phyloP scores from a whole-genome alignment of 306 rosid genomes.

The Pueraria montana region DNA sequence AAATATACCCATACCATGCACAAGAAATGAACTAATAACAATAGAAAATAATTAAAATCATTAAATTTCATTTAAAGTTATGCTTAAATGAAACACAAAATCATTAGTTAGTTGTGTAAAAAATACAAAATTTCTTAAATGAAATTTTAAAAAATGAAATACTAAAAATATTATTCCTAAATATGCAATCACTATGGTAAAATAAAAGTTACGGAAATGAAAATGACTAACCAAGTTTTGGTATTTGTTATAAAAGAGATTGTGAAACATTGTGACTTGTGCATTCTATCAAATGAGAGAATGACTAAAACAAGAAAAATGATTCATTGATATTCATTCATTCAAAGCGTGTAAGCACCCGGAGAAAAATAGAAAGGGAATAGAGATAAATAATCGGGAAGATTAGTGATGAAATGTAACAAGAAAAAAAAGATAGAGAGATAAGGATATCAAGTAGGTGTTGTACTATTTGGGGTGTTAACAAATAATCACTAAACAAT shows the following conservation, averaged over 20 bases:
- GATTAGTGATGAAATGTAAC: too few species aligned
- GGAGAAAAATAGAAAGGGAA: too few species aligned
- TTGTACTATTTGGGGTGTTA: too few species aligned
- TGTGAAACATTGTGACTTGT: too few species aligned
- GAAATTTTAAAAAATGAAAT: background rate
- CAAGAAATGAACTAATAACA: background rate
- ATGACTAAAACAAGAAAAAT: background rate
- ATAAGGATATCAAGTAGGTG: too few species aligned
- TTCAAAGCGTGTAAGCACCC: too few species aligned
- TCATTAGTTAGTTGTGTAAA: background rate
- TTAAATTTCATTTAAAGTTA: too few species aligned
- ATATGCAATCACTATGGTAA: background rate
- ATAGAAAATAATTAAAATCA: too few species aligned
- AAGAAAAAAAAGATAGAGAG: too few species aligned
- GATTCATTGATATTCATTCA: too few species aligned
- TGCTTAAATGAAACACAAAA: too few species aligned
- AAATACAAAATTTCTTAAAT: background rate
- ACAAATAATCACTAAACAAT: background rate
- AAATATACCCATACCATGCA: background rate
- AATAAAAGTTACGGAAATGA: background rate
- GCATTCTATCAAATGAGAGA: background rate
- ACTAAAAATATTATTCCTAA: background rate
- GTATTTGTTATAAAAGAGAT: slow-evolving; percentile 5
- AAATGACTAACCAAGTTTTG: slow-evolving; percentile 13
- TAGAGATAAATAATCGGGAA: too few species aligned